Conservation (phyloP, 345 rosid species). For the Rhizophora apiculata region DNA sequence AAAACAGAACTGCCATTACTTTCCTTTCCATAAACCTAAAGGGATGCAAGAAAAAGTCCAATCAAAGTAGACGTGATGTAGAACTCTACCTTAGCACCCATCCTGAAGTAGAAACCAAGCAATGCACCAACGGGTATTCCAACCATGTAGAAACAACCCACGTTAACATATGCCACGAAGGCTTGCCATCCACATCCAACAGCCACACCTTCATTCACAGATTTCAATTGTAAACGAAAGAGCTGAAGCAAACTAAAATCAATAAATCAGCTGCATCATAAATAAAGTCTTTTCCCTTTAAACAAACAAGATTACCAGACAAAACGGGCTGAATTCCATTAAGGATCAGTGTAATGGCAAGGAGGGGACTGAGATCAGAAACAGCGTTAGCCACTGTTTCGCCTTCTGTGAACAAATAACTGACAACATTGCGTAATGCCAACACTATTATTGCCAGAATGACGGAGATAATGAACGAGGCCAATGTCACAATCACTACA, state of each 20-base stretch:
- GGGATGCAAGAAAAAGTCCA: no score
- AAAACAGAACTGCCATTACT: no score
- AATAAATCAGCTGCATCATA: background rate
- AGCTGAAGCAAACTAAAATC: background rate
- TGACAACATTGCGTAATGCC: slow-evolving; percentile 39
- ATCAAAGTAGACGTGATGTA: background rate
- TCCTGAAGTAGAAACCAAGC: slow-evolving; percentile 60
- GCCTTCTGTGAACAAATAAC: slow-evolving; percentile 54
- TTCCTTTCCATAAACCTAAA: no score
- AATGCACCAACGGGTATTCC: slow-evolving; percentile 68
- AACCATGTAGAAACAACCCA: slow-evolving; percentile 63
- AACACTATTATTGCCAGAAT: slow-evolving; percentile 39
- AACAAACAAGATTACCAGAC: slow-evolving; percentile 36
- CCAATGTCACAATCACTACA: slow-evolving; percentile 40
- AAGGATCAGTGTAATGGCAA: slow-evolving; percentile 49
- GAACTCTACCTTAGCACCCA: slow-evolving; percentile 48
- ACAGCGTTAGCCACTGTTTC: slow-evolving; percentile 52
- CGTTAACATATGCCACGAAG: slow-evolving; percentile 58
- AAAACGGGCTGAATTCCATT: slow-evolving; percentile 67
- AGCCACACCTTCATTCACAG: slow-evolving; percentile 54
- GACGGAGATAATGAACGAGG: slow-evolving; percentile 38
- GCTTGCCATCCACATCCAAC: slow-evolving; percentile 88
- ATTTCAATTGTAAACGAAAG: background rate
- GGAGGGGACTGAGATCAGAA: slow-evolving; percentile 49
- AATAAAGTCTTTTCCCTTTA: background rate